A percentile compares a stretch with the other conserved stretches of the same genome.
Conservation (phyloP, 169 alveolate genomes). For the Plasmodium vinckei region DNA sequence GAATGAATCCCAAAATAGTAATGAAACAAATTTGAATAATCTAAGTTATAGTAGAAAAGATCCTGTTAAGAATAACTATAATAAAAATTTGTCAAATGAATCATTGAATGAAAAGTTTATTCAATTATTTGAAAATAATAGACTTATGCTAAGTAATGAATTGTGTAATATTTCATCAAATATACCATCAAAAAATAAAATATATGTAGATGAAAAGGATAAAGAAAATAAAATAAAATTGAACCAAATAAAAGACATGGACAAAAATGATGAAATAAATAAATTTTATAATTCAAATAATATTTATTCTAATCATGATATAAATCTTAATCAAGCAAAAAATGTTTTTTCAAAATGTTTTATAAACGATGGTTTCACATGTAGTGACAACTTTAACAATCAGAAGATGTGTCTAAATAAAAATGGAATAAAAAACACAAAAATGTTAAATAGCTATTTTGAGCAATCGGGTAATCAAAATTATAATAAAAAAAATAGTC, state of each 20-base stretch:
- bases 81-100: conserved; percentile 2
- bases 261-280: neutral
- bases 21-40: conserved; percentile 5
- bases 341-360: no score
- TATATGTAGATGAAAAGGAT: neutral
- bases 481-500: no score
- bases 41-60: neutral
- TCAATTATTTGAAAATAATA: neutral
- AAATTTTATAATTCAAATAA: no score
- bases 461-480: no score
- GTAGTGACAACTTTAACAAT: no score
- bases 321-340: no score
- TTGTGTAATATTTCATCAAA: neutral
- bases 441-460: no score
- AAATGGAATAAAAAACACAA: no score
- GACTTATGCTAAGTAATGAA: neutral
- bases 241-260: neutral
- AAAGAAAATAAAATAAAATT: neutral
- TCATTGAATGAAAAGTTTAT: conserved; percentile 4
- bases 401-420: no score
- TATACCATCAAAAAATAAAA: neutral
- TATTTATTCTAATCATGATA: no score
- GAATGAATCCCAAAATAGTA: neutral
- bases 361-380: no score
- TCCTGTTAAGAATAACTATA: conserved; percentile 5